phyloP scores from a whole-genome alignment of 371 early-diverging fungal genomes.

The Phascolomyces articulosus region DNA sequence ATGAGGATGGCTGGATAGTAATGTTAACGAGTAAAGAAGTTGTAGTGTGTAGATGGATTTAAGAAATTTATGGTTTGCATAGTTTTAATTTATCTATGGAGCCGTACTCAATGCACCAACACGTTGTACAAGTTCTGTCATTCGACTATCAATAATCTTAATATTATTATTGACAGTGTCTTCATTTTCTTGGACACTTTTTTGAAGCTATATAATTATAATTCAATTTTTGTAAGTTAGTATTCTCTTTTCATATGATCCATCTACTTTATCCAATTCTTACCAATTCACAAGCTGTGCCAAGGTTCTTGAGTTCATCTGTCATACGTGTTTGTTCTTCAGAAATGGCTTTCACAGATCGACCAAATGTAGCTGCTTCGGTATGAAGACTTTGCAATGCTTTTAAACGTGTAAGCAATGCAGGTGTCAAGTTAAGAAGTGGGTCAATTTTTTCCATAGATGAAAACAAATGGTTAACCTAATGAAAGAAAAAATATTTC shows the following conservation, averaged over 20 bases:
- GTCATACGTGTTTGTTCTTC: slow-evolving; percentile 73
- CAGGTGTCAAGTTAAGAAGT: slow-evolving; percentile 77
- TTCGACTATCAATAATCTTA: slow-evolving; percentile 66
- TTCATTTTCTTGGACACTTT: slow-evolving; percentile 70
- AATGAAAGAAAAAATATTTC: not conserved
- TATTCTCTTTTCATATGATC: no score
- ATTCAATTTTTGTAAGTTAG: not conserved
- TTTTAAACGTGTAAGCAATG: slow-evolving; percentile 80
- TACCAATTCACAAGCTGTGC: slow-evolving; percentile 57
- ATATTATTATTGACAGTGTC: slow-evolving; percentile 67
- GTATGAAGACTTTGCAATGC: slow-evolving; percentile 80
- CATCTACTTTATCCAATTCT: no score
- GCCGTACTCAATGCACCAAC: slow-evolving; percentile 32
- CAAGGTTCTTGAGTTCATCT: slow-evolving; percentile 71
- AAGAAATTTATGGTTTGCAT: no score
- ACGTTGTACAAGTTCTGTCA: slow-evolving; percentile 67
- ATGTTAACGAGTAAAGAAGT: no score
- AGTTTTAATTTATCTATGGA: slow-evolving; percentile 1
- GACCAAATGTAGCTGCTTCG: slow-evolving; percentile 81
- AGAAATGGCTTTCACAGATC: slow-evolving; percentile 72
- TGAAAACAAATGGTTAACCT: slow-evolving; percentile 75
- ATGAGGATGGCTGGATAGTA: no score
- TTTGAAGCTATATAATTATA: slow-evolving; percentile 55
- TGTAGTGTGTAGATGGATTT: no score
- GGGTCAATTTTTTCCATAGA: slow-evolving; percentile 80